Evolutionary conservation across 2,329 filamentous ascomycete genomes (phyloP).

Genomic region (Gyromitra esculenta): DNA sequence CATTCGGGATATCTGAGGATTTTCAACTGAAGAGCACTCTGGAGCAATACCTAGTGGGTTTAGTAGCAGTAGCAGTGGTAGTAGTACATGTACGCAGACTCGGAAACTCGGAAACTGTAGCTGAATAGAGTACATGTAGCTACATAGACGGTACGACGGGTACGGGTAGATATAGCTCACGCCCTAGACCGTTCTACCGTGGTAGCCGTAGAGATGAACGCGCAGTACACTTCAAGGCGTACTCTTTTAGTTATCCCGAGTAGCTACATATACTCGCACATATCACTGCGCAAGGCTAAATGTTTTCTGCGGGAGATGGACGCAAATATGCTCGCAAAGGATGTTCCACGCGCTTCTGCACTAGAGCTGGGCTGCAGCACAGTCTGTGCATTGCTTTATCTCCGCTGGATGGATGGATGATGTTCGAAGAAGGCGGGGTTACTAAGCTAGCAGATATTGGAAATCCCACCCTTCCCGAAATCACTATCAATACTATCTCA

Average conservation of each 20-base stretch:
- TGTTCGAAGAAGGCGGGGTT: conserved; percentile 30
- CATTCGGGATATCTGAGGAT: neutral
- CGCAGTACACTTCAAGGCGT: neutral
- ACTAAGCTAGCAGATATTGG: conserved; percentile 9
- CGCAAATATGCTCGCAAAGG: neutral
- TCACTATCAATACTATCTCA: conserved; percentile 4
- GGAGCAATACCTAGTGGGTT: neutral
- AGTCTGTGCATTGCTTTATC: neutral
- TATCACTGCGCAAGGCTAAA: neutral
- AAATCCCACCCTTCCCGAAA: conserved; percentile 14
- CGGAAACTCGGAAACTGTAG: neutral
- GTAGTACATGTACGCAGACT: conserved; percentile 5
- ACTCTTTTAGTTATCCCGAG: neutral
- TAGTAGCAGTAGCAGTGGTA: too few relatives aligned
- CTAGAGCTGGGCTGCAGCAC: conserved; percentile 2
- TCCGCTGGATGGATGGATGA: conserved; percentile 8
- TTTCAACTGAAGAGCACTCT: neutral
- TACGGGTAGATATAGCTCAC: conserved; percentile 22
- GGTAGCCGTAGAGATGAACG: conserved; percentile 4
- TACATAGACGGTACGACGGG: conserved; percentile 12
- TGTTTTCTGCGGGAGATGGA: conserved; percentile 2
- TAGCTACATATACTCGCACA: neutral
- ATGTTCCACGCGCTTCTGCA: conserved; percentile 8
- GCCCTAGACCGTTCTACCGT: neutral
- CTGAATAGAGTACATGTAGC: conserved; percentile 15